A percentile compares a stretch with the other conserved stretches of the same genome.
Conservation (phyloP, 768 basidiomycete genomes). For the Amanita molliuscula region DNA sequence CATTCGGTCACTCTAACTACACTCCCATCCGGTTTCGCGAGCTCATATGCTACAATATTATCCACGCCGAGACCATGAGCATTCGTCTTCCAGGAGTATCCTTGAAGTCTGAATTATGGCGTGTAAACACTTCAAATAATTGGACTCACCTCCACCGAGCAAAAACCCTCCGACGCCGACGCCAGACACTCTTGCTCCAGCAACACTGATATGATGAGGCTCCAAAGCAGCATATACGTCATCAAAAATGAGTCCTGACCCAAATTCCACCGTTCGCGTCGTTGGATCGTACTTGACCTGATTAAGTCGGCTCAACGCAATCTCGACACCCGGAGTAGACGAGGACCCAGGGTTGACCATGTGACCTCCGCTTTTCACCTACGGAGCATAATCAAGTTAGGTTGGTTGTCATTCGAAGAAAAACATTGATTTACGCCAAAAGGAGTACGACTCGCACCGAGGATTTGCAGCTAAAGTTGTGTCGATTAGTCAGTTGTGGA, state of each 20-base stretch:
- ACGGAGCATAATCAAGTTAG: background rate
- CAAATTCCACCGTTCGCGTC: conserved; percentile 19
- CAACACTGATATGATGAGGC: conserved; percentile 30
- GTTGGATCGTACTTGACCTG: conserved; percentile 21
- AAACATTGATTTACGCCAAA: background rate
- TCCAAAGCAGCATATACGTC: conserved; percentile 33
- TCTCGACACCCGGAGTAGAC: conserved; percentile 39
- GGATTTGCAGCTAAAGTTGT: background rate
- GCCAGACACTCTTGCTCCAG: conserved; percentile 37
- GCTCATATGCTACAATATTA: conserved; percentile 41
- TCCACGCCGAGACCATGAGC: conserved; percentile 20
- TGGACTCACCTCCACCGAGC: conserved; percentile 35
- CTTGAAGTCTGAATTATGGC: conserved; percentile 25
- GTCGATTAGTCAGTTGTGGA: background rate
- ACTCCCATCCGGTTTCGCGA: conserved; percentile 47
- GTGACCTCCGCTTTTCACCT: conserved; percentile 46
- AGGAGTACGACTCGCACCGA: background rate
- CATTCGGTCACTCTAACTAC: conserved; percentile 23
- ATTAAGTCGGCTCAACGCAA: conserved; percentile 30
- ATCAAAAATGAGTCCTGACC: conserved; percentile 36
- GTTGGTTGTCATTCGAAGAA: too few species aligned
- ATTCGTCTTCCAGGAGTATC: conserved; percentile 44
- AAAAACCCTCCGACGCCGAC: conserved; percentile 38
- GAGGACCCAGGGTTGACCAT: conserved; percentile 33
- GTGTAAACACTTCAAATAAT: conserved; percentile 24